Conservation (phyloP, 805 yeast genomes). For the Lipomyces yamadae region DNA sequence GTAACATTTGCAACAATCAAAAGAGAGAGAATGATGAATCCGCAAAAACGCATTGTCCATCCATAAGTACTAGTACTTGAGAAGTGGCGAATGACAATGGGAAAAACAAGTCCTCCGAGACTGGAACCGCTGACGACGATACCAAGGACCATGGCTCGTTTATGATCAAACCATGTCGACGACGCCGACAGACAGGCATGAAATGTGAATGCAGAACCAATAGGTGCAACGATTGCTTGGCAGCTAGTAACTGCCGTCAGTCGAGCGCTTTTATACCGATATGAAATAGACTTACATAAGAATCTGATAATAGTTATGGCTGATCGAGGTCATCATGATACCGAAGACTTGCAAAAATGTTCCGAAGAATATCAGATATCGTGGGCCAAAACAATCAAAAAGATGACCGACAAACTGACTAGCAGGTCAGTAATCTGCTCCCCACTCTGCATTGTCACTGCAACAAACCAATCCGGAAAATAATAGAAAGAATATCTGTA, state of each 20-base stretch:
- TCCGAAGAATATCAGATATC: constrained; percentile 26
- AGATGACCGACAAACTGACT: constrained; percentile 13
- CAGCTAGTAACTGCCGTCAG: constrained; percentile 51
- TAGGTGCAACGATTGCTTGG: constrained; percentile 39
- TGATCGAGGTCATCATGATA: constrained; percentile 45
- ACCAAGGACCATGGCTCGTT: constrained; percentile 54
- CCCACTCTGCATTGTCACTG: constrained; percentile 13
- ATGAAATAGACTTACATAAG: constrained; percentile 53
- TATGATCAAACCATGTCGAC: constrained; percentile 48
- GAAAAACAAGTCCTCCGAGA: constrained; percentile 57
- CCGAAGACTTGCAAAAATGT: constrained; percentile 38
- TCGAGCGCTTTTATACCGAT: constrained; percentile 48
- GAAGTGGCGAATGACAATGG: constrained; percentile 52
- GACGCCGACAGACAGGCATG: constrained; percentile 1
- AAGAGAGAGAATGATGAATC: constrained; percentile 50
- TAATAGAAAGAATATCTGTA: constrained; percentile 41
- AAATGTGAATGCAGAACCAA: constrained; percentile 9
- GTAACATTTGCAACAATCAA: constrained; percentile 36
- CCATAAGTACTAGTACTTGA: constrained; percentile 53
- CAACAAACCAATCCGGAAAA: constrained; percentile 40
- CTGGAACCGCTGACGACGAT: constrained; percentile 57
- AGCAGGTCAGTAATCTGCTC: constrained; percentile 31
- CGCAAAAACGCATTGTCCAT: constrained; percentile 58
- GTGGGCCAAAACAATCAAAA: constrained; percentile 26
- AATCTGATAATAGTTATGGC: constrained; percentile 54